Percentiles rank a stretch among this genome's conserved stretches.
Evolutionary conservation across 2,329 filamentous ascomycete genomes (phyloP).

Genomic region (Sclerotinia glacialis): DNA sequence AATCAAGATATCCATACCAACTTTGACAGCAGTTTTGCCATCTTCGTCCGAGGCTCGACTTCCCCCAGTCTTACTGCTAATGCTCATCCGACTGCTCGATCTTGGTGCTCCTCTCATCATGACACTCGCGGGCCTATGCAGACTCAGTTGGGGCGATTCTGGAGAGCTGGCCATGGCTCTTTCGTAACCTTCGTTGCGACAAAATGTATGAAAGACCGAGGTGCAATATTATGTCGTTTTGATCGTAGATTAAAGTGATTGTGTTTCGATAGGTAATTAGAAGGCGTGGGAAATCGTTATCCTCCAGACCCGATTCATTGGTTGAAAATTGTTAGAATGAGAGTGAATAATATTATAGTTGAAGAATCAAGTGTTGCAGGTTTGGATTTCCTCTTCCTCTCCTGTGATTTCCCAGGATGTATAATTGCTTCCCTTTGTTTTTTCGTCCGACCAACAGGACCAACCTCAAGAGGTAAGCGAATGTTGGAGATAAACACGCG

Average conservation of each 20-base stretch:
- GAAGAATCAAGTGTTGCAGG: not conserved
- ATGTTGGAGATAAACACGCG: constrained; percentile 12
- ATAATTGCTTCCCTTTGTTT: constrained; percentile 13
- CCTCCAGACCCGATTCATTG: constrained; percentile 7
- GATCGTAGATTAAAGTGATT: constrained; percentile 1
- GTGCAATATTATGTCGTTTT: constrained; percentile 6
- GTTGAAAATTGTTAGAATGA: not conserved
- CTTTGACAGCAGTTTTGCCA: constrained; percentile 87
- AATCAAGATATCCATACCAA: constrained; percentile 63
- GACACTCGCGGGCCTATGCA: constrained; percentile 74
- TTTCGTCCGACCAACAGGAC: constrained; percentile 10
- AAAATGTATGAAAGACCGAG: constrained; percentile 29
- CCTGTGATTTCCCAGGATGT: constrained; percentile 7
- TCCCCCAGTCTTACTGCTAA: constrained; percentile 72
- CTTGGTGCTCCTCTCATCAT: constrained; percentile 68
- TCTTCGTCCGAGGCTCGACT: constrained; percentile 90
- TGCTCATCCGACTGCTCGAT: constrained; percentile 83
- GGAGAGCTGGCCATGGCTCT: constrained; percentile 64
- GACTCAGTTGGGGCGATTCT: constrained; percentile 55
- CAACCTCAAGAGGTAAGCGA: constrained; percentile 13
- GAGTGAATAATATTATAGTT: constrained; percentile 16
- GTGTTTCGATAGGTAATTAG: constrained; percentile 3
- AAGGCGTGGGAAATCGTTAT: not conserved
- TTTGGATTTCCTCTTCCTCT: not conserved
- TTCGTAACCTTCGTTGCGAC: constrained; percentile 36